phyloP scores from a whole-genome alignment of 2,329 filamentous ascomycete genomes.

The Phialocephala subalpina region DNA sequence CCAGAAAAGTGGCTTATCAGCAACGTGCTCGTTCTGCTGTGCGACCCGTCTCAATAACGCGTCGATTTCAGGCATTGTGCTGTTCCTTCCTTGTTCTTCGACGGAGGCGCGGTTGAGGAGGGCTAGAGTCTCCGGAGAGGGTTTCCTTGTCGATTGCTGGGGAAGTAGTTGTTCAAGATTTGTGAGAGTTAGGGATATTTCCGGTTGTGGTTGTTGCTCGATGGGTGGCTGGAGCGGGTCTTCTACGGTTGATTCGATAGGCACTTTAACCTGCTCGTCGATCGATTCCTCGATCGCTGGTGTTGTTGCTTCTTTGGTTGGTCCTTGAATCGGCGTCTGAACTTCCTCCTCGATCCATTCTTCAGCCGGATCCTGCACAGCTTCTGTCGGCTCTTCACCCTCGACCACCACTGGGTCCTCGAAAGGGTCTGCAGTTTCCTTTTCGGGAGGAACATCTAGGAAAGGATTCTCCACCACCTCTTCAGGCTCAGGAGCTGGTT shows the following conservation, averaged over 20 bases:
- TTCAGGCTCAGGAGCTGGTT: not conserved
- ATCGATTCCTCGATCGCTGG: too few species aligned
- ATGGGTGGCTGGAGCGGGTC: not conserved
- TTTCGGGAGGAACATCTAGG: not conserved
- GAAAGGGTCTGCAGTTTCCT: not conserved
- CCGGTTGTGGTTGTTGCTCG: not conserved
- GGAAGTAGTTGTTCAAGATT: conserved; percentile 17
- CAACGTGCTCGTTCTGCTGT: conserved; percentile 18
- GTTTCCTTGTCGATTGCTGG: conserved; percentile 6
- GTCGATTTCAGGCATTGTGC: conserved; percentile 27
- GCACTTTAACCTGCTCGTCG: too few species aligned
- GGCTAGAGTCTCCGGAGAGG: conserved; percentile 16
- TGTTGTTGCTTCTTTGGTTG: too few species aligned
- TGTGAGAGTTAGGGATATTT: not conserved
- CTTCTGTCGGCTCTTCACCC: too few species aligned
- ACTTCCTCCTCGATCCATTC: not conserved
- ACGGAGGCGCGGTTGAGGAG: not conserved
- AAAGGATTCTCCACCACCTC: not conserved
- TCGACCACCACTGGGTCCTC: not conserved
- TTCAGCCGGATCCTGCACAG: too few species aligned
- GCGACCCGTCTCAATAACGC: conserved; percentile 17
- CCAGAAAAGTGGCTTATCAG: conserved; percentile 25
- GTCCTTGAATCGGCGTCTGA: not conserved
- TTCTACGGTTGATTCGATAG: not conserved
- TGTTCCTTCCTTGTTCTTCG: conserved; percentile 20